Evolutionary conservation across 257 asterid species (phyloP), one percentile per base, ranked within the genome.

Genomic region (Fraxinus anomala): DNA sequence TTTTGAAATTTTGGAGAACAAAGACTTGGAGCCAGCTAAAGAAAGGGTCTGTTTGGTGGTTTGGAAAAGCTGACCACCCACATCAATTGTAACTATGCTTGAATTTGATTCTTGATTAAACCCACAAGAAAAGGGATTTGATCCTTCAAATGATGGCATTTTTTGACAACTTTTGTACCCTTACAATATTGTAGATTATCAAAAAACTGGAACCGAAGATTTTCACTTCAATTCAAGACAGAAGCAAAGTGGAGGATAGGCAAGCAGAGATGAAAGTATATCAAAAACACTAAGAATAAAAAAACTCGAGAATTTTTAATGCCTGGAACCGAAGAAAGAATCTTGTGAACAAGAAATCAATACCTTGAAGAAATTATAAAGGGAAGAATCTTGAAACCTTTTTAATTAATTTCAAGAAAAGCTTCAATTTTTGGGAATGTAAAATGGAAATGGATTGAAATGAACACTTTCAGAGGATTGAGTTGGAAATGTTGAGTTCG

Each of bases 21-120:
- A 30, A 12, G 98, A 96, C 80, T 96, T 86, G 3, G 97, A 70
- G 30, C 98, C 97, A 13, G 97, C 92, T 6, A 86, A 76, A 14
- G 91, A 77, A 13, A 93, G 90, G 78, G 99, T 94, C 77, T 96
- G 97, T 81, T 87, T 84, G 34, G 98, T 93, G 2, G 99, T 96
- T 67, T 96, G 98, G 74, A 96, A 96, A 83, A 91, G 86, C 85
- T 91, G 92, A n/a, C 99, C 99, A 3, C 99, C 99, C 0, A 93
- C 99, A 49, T 96, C 94, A 47, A 96, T 91, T 26, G 96, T 92
- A 1, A 92, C 89, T 4, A 92, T 77, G 82, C 88, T 86, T 1
- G 97, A 84, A 65, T 77, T 76, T 40, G 92, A 87, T 63, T 83
- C 88, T 10, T 56, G 79, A 17, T 78, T 76, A 42, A 77, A 76